Conservation (phyloP, 1,284 basidiomycete genomes). For the Pseudozyma flocculosa region DNA sequence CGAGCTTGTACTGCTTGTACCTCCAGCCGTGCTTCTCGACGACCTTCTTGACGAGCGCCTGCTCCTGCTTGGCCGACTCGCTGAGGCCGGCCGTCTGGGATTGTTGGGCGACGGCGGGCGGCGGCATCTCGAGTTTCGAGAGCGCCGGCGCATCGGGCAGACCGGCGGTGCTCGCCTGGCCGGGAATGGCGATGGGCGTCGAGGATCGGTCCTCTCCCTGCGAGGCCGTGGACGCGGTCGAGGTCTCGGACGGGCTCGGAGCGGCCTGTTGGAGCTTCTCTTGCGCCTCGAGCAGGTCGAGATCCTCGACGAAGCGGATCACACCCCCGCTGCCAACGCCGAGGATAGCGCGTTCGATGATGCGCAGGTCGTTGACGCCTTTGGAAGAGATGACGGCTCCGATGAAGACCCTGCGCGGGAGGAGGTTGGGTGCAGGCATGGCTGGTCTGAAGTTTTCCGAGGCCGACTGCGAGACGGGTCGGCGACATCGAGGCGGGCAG, state of each 20-base stretch:
- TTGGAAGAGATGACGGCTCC: slow-evolving; percentile 46
- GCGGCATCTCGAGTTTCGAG: slow-evolving; percentile 31
- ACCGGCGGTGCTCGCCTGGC: slow-evolving; percentile 1
- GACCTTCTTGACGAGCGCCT: slow-evolving; percentile 25
- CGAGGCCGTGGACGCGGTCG: slow-evolving; percentile 4
- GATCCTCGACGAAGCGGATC: slow-evolving; percentile 50
- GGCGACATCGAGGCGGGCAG: not conserved
- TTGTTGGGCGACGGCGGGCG: slow-evolving; percentile 10
- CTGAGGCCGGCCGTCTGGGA: slow-evolving; percentile 5
- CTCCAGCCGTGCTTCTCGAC: slow-evolving; percentile 41
- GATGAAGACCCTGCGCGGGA: slow-evolving; percentile 44
- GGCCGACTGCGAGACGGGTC: slow-evolving; percentile 14
- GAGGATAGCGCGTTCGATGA: slow-evolving; percentile 41
- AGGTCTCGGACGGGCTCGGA: slow-evolving; percentile 5
- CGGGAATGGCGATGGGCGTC: slow-evolving; percentile 37
- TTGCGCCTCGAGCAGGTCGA: slow-evolving; percentile 23
- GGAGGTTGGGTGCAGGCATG: slow-evolving; percentile 37
- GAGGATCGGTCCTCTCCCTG: slow-evolving; percentile 29
- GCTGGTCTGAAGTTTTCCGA: slow-evolving; percentile 40
- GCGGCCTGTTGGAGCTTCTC: slow-evolving; percentile 6
- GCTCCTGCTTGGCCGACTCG: slow-evolving; percentile 19
- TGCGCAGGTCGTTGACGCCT: slow-evolving; percentile 27
- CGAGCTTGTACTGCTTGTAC: slow-evolving; percentile 58
- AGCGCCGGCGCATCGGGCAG: slow-evolving; percentile 25
- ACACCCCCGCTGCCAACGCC: slow-evolving; percentile 47